Conservation (phyloP, 805 yeast genomes). For the Lachancea thermotolerans region DNA sequence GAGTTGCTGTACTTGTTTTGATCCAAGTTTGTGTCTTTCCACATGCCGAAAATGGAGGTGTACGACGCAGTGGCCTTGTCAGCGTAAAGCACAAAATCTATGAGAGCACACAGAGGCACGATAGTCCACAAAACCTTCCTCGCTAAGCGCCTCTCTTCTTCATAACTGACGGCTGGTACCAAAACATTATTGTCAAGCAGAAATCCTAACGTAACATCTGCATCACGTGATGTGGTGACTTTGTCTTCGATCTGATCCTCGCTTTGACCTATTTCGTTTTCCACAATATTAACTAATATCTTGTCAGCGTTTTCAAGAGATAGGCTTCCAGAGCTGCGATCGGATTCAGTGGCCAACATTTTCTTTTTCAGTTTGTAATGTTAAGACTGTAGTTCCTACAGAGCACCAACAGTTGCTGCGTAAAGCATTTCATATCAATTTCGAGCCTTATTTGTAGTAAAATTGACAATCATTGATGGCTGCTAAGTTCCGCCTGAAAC, state of each 20-base stretch:
- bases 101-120: conserved; percentile 34
- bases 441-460: no score
- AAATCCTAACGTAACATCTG: conserved; percentile 36
- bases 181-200: conserved; percentile 30
- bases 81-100: conserved; percentile 39
- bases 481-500: neutral
- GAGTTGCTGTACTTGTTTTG: conserved; percentile 41
- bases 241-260: conserved; percentile 7
- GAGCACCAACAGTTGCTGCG: no score
- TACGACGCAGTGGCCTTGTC: conserved; percentile 48
- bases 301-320: no score
- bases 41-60: conserved; percentile 42
- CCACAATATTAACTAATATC: no score
- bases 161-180: conserved; percentile 37
- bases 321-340: no score
- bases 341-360: no score
- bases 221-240: conserved; percentile 31
- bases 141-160: conserved; percentile 35
- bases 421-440: no score
- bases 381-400: no score
- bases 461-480: no score
- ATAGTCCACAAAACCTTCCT: conserved; percentile 35
- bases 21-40: conserved; percentile 39
- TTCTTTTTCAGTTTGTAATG: no score
- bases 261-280: no score